Evolutionary conservation across 139 green algal species (phyloP).

Genomic region (Penium margaritaceum): DNA sequence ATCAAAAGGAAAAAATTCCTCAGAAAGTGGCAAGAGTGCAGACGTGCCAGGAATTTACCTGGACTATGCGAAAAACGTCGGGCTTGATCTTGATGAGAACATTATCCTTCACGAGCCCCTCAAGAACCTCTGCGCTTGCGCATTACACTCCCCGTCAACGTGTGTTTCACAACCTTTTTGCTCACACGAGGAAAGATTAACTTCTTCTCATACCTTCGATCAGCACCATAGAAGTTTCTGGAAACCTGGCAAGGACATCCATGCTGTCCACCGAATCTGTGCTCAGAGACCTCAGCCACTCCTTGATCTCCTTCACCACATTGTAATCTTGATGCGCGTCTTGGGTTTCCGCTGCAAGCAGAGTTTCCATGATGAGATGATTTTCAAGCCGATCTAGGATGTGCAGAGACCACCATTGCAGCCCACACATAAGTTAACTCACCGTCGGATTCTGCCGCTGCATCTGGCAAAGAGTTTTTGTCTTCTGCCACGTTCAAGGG

Average conservation of each 20-base stretch:
- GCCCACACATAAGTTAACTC: not conserved
- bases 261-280: conserved; percentile 2
- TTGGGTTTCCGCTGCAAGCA: not conserved
- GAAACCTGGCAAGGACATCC: conserved; percentile 23
- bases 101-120: too few relatives aligned
- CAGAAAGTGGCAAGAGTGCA: too few relatives aligned
- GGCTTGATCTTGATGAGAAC: too few relatives aligned
- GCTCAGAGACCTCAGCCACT: too few relatives aligned
- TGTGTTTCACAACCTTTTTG: too few relatives aligned
- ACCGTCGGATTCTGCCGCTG: not conserved
- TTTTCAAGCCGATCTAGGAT: not conserved
- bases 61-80: too few relatives aligned
- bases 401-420: not conserved
- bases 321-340: not conserved
- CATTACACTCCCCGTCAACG: too few relatives aligned
- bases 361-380: not conserved
- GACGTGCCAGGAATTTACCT: too few relatives aligned
- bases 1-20: too few relatives aligned
- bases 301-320: conserved; percentile 12
- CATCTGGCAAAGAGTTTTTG: not conserved
- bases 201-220: conserved; percentile 2
- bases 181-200: too few relatives aligned
- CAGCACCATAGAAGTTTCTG: conserved; percentile 13
- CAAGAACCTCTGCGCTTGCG: too few relatives aligned
- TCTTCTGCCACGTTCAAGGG: not conserved